Percentiles rank a stretch among this genome's conserved stretches.
Evolutionary conservation across 164 flowering plant genomes (phyloP).

Genomic region (Hamamelis virginiana): DNA sequence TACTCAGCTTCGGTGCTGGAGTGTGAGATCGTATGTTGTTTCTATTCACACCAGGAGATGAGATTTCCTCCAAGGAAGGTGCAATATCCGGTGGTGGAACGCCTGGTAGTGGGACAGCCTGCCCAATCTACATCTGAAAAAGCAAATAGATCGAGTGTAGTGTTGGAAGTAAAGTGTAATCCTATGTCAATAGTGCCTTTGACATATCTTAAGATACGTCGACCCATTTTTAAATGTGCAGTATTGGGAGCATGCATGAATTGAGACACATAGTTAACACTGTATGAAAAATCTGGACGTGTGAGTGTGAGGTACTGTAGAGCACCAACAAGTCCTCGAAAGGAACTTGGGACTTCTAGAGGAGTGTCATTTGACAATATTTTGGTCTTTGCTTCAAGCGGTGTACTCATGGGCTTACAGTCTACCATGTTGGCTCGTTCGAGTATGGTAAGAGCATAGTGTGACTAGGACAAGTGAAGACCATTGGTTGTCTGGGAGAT

Average conservation of each 20-base stretch:
- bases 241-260: no score
- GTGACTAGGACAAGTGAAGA: no score
- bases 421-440: no score
- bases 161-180: background rate
- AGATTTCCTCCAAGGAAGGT: background rate
- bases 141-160: background rate
- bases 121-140: background rate
- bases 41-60: background rate
- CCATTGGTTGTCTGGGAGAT: no score
- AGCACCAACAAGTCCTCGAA: no score
- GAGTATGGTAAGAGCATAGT: no score
- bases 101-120: background rate
- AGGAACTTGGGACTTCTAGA: no score
- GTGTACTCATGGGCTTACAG: no score
- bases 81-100: background rate
- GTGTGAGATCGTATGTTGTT: background rate
- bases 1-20: no score
- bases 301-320: background rate
- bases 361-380: no score
- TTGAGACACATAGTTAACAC: background rate
- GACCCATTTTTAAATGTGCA: background rate
- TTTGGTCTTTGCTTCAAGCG: no score
- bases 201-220: background rate
- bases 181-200: background rate
- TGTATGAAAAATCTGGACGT: background rate